Conservation (phyloP, 306 rosid genomes). For the Cicer arietinum region DNA sequence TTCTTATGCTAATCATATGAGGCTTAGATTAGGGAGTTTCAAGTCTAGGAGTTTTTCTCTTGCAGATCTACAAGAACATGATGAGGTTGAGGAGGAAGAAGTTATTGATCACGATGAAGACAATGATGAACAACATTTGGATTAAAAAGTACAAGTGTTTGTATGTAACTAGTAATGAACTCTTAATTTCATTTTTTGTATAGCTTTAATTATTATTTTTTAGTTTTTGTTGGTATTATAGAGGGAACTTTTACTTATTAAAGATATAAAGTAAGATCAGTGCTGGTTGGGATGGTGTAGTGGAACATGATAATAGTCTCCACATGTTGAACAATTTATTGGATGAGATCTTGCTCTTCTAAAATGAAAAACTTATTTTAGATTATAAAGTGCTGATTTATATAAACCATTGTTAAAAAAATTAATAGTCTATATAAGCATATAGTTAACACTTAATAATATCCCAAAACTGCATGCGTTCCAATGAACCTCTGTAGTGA, state of each 20-base stretch:
- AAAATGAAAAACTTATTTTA: too few species aligned
- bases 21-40: slow-evolving; percentile 56
- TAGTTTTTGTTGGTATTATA: background rate
- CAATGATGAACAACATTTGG: slow-evolving; percentile 5
- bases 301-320: background rate
- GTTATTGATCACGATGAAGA: slow-evolving; percentile 34
- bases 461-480: too few species aligned
- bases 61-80: slow-evolving; percentile 73
- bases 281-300: too few species aligned
- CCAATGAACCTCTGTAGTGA: too few species aligned
- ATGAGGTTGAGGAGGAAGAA: slow-evolving; percentile 35
- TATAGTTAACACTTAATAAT: too few species aligned
- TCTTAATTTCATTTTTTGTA: slow-evolving; percentile 22
- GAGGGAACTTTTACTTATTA: background rate
- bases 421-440: too few species aligned
- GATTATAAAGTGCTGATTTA: too few species aligned
- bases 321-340: background rate
- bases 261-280: background rate
- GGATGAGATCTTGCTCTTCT: background rate
- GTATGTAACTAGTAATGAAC: background rate
- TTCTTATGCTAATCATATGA: slow-evolving; percentile 43
- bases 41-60: slow-evolving; percentile 70
- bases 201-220: background rate
- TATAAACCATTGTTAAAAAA: too few species aligned
- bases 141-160: background rate